phyloP scores from a whole-genome alignment of 495 filamentous ascomycete genomes.

The Neurospora sp. region DNA sequence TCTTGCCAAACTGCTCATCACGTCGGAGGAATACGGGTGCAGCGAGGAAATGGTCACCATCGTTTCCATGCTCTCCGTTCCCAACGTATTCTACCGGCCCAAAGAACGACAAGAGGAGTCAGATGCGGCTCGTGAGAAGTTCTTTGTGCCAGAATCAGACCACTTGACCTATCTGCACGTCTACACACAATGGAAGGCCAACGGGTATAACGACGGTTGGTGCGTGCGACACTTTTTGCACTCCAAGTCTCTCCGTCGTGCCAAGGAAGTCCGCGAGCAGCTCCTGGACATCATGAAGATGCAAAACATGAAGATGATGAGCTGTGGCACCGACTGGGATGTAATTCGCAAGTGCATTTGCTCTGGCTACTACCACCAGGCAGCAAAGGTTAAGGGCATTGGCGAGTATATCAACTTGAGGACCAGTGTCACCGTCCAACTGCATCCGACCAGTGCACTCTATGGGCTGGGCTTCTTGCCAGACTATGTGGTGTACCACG shows the following conservation, averaged over 20 bases:
- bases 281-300: constrained; percentile 89
- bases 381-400: constrained; percentile 92
- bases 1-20: constrained; percentile 89
- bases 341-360: constrained; percentile 93
- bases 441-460: constrained; percentile 88
- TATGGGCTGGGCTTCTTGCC: constrained; percentile 90
- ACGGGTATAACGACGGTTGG: constrained; percentile 86
- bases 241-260: constrained; percentile 79
- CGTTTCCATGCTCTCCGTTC: constrained; percentile 95
- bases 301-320: constrained; percentile 79
- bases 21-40: constrained; percentile 73
- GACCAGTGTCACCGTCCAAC: constrained; percentile 83
- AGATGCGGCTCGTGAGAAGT: constrained; percentile 93
- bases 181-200: constrained; percentile 89
- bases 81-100: constrained; percentile 92
- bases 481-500: constrained; percentile 97
- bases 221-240: constrained; percentile 88
- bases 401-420: constrained; percentile 96
- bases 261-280: constrained; percentile 89
- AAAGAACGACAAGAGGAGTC: constrained; percentile 97
- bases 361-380: constrained; percentile 95
- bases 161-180: constrained; percentile 94
- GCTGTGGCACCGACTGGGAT: constrained; percentile 96
- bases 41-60: constrained; percentile 98
- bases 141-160: constrained; percentile 96